Evolutionary conservation across 805 yeast genomes (phyloP), one percentile per base, ranked within the genome.

Genomic region (Yarrowia hollandica): DNA sequence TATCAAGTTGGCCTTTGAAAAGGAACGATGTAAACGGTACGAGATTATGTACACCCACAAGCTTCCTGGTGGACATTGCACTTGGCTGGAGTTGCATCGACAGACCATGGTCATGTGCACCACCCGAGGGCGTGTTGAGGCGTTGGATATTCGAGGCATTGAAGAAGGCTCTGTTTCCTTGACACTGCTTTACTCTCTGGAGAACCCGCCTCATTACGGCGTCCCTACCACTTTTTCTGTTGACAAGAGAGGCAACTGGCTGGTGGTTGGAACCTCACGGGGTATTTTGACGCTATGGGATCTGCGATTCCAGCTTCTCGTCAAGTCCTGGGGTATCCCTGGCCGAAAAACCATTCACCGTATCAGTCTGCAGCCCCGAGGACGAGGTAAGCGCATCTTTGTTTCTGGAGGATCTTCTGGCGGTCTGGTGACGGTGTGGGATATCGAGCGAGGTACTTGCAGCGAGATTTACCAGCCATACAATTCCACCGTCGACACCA

Each of bases 261-360:
- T 88, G 1, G 69, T 88, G 8, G 68, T 86, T 1, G 97, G 97
- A 0, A 88, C 97, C 0, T 73, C 80, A 0, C 79, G 79, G 35
- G 97, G 97, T 1, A 73, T 85, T 0, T 68, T 94, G 26, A 84
- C 83, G 63, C 71, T 92, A 14, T 90, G 96, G 96, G 97, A 90
- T 69, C 64, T 88, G 31, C 74, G 95, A 58, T 88, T 90, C 68
- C 77, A 77, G 31, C 61, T 86, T 0, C 73, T 79, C 38, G 73
- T 89, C 31, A 83, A 80, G 62, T 75, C 85, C 1, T 86, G 90
- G 83, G 78, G 79, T 9, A 77, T 89, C 42, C 79, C 77, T 37
- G 73, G 75, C 12, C 75, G 76, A 4, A 71, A 67, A 19, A 80
- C 85, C 0, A 82, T 90, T 8, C 72, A 74, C 9, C 70, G 77